Conservation (phyloP, 177 flowering plant species). For the Tripterygium wilfordii region DNA sequence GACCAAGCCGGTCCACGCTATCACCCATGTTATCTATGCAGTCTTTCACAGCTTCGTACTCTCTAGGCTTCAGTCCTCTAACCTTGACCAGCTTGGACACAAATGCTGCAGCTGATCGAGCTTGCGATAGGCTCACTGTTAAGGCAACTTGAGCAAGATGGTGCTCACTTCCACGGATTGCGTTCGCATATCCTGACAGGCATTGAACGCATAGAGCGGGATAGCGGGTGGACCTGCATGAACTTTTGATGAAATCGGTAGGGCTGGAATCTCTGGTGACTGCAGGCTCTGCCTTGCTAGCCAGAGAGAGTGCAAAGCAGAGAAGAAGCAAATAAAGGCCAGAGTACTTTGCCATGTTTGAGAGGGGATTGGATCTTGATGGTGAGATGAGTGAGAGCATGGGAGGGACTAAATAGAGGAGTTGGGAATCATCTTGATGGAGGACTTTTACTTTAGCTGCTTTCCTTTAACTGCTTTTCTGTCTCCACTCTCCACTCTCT, state of each 20-base stretch:
- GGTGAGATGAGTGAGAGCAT: not conserved
- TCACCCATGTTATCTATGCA: slow-evolving; percentile 40
- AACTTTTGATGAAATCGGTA: slow-evolving; percentile 34
- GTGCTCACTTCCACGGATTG: slow-evolving; percentile 24
- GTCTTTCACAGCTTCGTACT: slow-evolving; percentile 36
- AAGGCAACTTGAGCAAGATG: slow-evolving; percentile 41
- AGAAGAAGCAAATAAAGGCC: slow-evolving; percentile 13
- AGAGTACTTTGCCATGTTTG: slow-evolving; percentile 20
- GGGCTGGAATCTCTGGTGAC: too few species aligned
- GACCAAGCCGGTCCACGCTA: slow-evolving; percentile 36
- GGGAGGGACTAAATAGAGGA: not conserved
- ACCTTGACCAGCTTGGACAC: slow-evolving; percentile 22
- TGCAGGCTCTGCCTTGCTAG: slow-evolving; percentile 5
- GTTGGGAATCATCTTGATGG: too few species aligned
- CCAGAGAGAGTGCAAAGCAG: slow-evolving; percentile 3
- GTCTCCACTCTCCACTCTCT: not conserved
- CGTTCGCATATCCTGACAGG: slow-evolving; percentile 30
- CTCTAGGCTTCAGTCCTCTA: slow-evolving; percentile 28
- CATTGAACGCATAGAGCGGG: slow-evolving; percentile 35
- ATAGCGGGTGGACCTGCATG: slow-evolving; percentile 43
- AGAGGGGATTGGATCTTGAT: not conserved
- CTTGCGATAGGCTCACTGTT: slow-evolving; percentile 34
- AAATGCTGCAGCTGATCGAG: slow-evolving; percentile 27
- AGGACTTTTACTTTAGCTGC: not conserved
- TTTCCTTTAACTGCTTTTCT: not conserved